Evolutionary conservation across 2,329 filamentous ascomycete genomes (phyloP).

Genomic region (Claviceps digitariae): DNA sequence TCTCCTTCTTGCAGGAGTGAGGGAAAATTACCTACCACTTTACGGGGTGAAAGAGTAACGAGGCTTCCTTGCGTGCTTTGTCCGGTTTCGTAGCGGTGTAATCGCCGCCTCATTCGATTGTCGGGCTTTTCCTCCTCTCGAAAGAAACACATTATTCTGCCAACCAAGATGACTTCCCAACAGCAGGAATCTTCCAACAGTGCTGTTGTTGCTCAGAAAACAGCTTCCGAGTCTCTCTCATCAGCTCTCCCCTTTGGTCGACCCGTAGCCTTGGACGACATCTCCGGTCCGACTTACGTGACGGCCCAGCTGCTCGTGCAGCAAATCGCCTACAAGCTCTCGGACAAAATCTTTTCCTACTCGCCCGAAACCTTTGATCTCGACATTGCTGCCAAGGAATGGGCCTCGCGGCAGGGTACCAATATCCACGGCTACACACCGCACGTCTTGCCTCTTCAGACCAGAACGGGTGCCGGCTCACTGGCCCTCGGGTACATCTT

Average conservation of each 20-base stretch:
- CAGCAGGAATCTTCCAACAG: conserved; percentile 24
- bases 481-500: conserved; percentile 95
- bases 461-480: conserved; percentile 74
- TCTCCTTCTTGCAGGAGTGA: not conserved
- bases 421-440: conserved; percentile 78
- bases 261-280: conserved; percentile 39
- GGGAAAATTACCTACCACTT: not conserved
- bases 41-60: not conserved
- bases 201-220: conserved; percentile 13
- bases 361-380: conserved; percentile 89
- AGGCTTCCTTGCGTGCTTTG: not conserved
- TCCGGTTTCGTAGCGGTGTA: not conserved
- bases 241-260: conserved; percentile 45
- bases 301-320: conserved; percentile 90
- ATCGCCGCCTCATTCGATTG: not conserved
- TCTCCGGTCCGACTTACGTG: conserved; percentile 80
- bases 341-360: conserved; percentile 95
- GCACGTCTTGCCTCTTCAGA: conserved; percentile 68
- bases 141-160: not conserved
- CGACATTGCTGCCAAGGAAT: conserved; percentile 67
- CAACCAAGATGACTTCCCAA: conserved; percentile 20
- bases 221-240: conserved; percentile 28
- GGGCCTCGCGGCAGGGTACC: conserved; percentile 54
- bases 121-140: not conserved
- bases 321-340: conserved; percentile 88